Evolutionary conservation across 164 flowering plant species (phyloP), one percentile per base, ranked within the genome.

Genomic region (Santalum album): DNA sequence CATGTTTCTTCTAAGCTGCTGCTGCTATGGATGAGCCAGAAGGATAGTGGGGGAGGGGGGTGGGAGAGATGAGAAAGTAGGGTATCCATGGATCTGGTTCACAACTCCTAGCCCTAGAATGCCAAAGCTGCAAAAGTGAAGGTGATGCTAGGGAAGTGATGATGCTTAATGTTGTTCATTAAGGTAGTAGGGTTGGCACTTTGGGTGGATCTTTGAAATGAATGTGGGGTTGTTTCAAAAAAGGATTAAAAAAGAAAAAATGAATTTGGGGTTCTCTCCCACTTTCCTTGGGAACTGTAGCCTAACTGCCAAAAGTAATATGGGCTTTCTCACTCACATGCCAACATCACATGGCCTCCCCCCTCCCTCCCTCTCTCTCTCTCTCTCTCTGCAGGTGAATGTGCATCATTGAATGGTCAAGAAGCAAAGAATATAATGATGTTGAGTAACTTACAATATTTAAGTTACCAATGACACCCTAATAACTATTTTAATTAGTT

Each of bases 261-360:
- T 24, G 26, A 58, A 27, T 1, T 27, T 54, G 27, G 25, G 43
- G 55, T 59, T 21, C 58, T 39, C 35, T 51, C 61, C 54, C 43
- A 45, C 61, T 65, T 56, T 59, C 65, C 62, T 54, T 63, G 75
- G 72, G 71, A 71, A 71, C 44, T 34, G 71, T 39, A 66, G 48
- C 74, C 62, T 12, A 51, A 21, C 54, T 51, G 72, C 72, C 64
- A 64, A 67, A 67, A 57, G 63, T 49, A 19, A 25, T 38, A 38
- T 60, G 65, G 49, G 44, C 64, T 51, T 63, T 63, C 49, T 53
- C 49, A 53, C 45, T 45, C 58, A 60, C 36, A 27, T 66, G 58
- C 64, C 46, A 45, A 25, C 47, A n/a, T 60, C 75, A 63, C 69
- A 51, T 71, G 68, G 47, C 54, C n/a, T 12, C n/a, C n/a, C n/a